A percentile compares a stretch with the other conserved stretches of the same genome.
Conservation (phyloP, 2,329 filamentous ascomycete species). For the Escovopsis sp. region DNA sequence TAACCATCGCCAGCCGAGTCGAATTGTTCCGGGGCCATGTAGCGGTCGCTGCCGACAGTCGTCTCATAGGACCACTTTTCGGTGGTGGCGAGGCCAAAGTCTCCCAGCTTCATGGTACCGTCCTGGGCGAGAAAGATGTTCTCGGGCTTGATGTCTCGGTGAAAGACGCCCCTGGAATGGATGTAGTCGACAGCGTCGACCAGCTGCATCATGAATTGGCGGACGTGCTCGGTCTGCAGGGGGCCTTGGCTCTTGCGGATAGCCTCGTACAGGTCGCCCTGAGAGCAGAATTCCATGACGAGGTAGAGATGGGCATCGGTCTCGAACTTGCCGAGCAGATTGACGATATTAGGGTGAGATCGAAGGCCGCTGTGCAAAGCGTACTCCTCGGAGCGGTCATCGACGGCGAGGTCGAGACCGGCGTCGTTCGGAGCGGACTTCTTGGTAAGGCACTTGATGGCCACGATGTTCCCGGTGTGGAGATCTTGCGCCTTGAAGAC, state of each 20-base stretch:
- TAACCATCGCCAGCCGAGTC: slow-evolving; percentile 80
- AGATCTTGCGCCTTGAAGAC: slow-evolving; percentile 85
- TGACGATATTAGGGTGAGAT: slow-evolving; percentile 82
- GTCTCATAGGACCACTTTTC: slow-evolving; percentile 85
- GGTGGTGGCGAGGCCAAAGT: slow-evolving; percentile 85
- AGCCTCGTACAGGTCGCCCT: slow-evolving; percentile 93
- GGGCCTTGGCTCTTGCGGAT: slow-evolving; percentile 82
- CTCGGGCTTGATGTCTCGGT: slow-evolving; percentile 98
- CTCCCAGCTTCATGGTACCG: slow-evolving; percentile 88
- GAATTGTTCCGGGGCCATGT: slow-evolving; percentile 98
- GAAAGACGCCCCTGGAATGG: slow-evolving; percentile 81
- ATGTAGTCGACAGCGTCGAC: slow-evolving; percentile 81
- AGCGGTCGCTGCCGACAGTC: slow-evolving; percentile 91
- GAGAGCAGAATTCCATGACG: slow-evolving; percentile 87
- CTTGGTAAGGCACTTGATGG: slow-evolving; percentile 95
- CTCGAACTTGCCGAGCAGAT: slow-evolving; percentile 80
- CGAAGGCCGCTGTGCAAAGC: slow-evolving; percentile 67
- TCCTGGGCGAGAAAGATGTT: slow-evolving; percentile 89
- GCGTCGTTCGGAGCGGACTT: slow-evolving; percentile 45
- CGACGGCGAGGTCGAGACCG: slow-evolving; percentile 53
- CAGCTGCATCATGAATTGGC: slow-evolving; percentile 92
- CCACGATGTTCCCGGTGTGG: slow-evolving; percentile 63
- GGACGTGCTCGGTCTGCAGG: slow-evolving; percentile 88
- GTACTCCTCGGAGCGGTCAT: slow-evolving; percentile 71
- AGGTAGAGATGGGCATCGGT: slow-evolving; percentile 81